These are phyloP conservation scores for Phytophthora ohioensis DNA, from an alignment of 352 stramenopile genomes.

Conservation along the genomic window DNA sequence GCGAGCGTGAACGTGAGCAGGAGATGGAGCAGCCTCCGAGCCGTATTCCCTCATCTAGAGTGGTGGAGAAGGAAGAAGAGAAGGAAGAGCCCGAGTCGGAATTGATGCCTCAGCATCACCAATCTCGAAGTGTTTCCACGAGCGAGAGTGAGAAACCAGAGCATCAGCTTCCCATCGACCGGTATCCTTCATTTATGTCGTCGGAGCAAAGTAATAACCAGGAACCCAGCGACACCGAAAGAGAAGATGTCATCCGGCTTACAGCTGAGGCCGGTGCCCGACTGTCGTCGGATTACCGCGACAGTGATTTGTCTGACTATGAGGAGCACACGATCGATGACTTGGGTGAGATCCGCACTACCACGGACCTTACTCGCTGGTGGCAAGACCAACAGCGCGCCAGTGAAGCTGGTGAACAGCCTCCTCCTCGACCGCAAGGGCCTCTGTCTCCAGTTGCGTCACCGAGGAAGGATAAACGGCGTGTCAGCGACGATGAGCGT, in stretches of 20 bases:
- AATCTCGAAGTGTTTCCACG: constrained; percentile 23
- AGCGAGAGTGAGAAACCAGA: constrained; percentile 28
- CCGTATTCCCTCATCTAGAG: constrained; percentile 25
- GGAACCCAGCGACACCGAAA: constrained; percentile 32
- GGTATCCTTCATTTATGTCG: constrained; percentile 49
- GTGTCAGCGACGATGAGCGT: constrained; percentile 13
- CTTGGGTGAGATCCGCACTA: constrained; percentile 49
- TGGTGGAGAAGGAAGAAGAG: constrained; percentile 36
- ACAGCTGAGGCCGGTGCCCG: constrained; percentile 33
- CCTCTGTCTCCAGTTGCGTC: constrained; percentile 31
- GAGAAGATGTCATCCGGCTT: constrained; percentile 35
- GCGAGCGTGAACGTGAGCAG: not conserved
- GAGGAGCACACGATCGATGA: constrained; percentile 58
- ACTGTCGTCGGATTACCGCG: constrained; percentile 36
- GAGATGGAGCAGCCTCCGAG: constrained; percentile 16
- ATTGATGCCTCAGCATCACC: constrained; percentile 20
- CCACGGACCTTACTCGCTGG: constrained; percentile 56
- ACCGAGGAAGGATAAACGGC: constrained; percentile 16
- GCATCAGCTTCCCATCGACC: constrained; percentile 9
- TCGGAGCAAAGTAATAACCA: constrained; percentile 43
- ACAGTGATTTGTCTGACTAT: constrained; percentile 49
- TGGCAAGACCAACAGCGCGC: constrained; percentile 48
- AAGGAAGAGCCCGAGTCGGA: constrained; percentile 36
- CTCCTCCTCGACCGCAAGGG: constrained; percentile 8
- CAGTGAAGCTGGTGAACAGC: constrained; percentile 22